These are phyloP conservation scores for Alternaria gansuensis DNA, from an alignment of 2,329 filamentous ascomycete genomes.

Conservation along the genomic window DNA sequence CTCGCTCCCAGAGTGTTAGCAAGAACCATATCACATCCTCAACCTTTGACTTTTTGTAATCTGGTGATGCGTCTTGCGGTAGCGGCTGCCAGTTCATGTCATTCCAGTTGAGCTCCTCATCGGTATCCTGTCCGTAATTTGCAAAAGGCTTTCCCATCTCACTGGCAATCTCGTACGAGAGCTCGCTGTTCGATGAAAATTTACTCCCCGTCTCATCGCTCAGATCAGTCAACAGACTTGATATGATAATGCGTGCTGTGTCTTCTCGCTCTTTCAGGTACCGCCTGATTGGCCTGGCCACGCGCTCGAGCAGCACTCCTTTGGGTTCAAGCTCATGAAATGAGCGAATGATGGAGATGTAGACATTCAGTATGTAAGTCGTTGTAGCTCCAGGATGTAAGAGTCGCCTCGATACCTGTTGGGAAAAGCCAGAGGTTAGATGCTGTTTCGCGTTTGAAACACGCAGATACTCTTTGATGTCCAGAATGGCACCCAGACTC, in stretches of 20 bases:
- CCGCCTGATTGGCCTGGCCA: conserved; percentile 75
- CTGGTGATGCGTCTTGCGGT: conserved; percentile 86
- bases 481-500: conserved; percentile 75
- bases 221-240: conserved; percentile 72
- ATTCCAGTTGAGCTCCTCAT: conserved; percentile 82
- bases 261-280: conserved; percentile 81
- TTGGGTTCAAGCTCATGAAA: conserved; percentile 80
- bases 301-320: conserved; percentile 77
- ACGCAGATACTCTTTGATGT: conserved; percentile 74
- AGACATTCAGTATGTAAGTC: conserved; percentile 76
- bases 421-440: conserved; percentile 74
- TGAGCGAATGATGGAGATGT: conserved; percentile 80
- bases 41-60: conserved; percentile 87
- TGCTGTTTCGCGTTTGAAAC: conserved; percentile 73
- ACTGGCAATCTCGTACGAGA: conserved; percentile 72
- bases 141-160: conserved; percentile 70
- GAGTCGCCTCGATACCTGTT: conserved; percentile 70
- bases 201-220: conserved; percentile 56
- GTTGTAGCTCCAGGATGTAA: conserved; percentile 80
- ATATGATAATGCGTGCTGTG: conserved; percentile 79
- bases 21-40: conserved; percentile 93
- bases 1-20: conserved; percentile 85
- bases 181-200: conserved; percentile 68
- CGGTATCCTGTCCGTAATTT: conserved; percentile 61
- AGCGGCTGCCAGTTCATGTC: conserved; percentile 95